These are phyloP conservation scores for Naganishia liquefaciens DNA, from an alignment of 1,284 basidiomycete genomes.

Conservation along the genomic window DNA sequence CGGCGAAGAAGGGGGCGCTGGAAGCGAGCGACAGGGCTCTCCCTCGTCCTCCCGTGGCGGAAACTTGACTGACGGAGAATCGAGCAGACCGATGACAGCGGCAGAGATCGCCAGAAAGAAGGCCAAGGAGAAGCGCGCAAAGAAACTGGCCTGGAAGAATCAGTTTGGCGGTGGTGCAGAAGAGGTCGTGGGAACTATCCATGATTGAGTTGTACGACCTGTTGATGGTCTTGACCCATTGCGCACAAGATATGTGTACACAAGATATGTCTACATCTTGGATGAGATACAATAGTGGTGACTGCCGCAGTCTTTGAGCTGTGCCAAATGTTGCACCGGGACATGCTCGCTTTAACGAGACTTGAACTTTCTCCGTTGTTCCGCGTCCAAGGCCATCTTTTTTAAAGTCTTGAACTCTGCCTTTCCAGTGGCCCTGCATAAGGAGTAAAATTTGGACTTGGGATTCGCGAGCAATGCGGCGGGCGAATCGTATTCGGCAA, in stretches of 20 bases:
- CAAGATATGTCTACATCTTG: no score
- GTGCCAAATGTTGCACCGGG: background rate
- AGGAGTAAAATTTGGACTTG: slow-evolving; percentile 68
- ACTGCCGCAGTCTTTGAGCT: no score
- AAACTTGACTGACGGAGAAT: slow-evolving; percentile 17
- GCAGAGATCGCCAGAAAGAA: slow-evolving; percentile 7
- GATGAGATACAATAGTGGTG: no score
- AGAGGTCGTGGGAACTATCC: slow-evolving; percentile 28
- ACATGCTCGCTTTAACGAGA: background rate
- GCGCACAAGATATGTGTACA: no score
- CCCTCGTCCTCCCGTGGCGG: slow-evolving; percentile 18
- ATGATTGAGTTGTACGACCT: slow-evolving; percentile 11
- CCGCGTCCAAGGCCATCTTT: slow-evolving; percentile 16
- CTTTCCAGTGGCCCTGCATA: slow-evolving; percentile 80
- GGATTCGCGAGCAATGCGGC: slow-evolving; percentile 65
- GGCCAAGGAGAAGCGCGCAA: slow-evolving; percentile 2
- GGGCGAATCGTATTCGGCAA: slow-evolving; percentile 80
- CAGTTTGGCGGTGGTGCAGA: slow-evolving; percentile 9
- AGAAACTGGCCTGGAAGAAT: slow-evolving; percentile 20
- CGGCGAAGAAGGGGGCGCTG: background rate
- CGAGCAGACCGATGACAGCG: slow-evolving; percentile 7
- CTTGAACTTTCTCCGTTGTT: slow-evolving; percentile 9
- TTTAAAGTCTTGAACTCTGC: slow-evolving; percentile 70
- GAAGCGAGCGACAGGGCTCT: slow-evolving; percentile 11
- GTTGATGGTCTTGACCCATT: no score